These are phyloP conservation scores for Xerophyta viscosa DNA, from an alignment of 106 monocot genomes.

Conservation along the genomic window DNA sequence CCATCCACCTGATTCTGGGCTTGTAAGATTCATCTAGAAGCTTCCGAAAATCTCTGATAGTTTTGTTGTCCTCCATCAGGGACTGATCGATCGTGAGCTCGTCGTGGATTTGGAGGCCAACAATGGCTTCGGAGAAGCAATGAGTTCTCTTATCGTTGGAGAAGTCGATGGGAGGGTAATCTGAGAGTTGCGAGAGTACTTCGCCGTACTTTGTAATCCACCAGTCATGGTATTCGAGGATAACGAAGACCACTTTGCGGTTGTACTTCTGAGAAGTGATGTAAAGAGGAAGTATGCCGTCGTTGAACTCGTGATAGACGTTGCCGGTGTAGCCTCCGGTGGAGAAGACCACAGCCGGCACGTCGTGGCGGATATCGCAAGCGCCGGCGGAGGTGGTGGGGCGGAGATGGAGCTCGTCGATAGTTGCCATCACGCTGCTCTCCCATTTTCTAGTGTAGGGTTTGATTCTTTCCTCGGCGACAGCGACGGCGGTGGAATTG, in stretches of 20 bases:
- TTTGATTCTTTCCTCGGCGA: constrained; percentile 24
- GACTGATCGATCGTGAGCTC: constrained; percentile 43
- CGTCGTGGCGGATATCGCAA: constrained; percentile 60
- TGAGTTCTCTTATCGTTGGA: constrained; percentile 44
- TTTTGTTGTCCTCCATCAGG: constrained; percentile 15
- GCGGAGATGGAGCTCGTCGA: constrained; percentile 32
- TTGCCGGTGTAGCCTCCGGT: constrained; percentile 97
- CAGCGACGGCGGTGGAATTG: neutral
- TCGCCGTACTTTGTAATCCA: constrained; percentile 74
- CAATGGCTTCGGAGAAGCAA: constrained; percentile 69
- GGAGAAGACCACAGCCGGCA: constrained; percentile 76
- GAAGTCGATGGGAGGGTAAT: constrained; percentile 56
- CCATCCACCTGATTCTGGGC: constrained; percentile 8
- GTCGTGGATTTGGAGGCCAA: constrained; percentile 71
- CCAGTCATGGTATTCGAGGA: constrained; percentile 72
- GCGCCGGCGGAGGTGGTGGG: neutral
- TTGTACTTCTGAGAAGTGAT: constrained; percentile 52
- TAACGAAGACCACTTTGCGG: constrained; percentile 41
- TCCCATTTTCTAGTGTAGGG: constrained; percentile 74
- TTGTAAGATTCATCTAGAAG: constrained; percentile 58
- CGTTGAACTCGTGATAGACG: constrained; percentile 98
- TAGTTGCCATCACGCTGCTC: constrained; percentile 27
- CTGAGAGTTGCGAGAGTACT: constrained; percentile 54
- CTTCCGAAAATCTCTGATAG: constrained; percentile 33
- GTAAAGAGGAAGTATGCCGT: constrained; percentile 77